These are phyloP conservation scores for Rhynchospora pubera DNA, from an alignment of 176 grass and related monocot genomes.

Conservation along the genomic window DNA sequence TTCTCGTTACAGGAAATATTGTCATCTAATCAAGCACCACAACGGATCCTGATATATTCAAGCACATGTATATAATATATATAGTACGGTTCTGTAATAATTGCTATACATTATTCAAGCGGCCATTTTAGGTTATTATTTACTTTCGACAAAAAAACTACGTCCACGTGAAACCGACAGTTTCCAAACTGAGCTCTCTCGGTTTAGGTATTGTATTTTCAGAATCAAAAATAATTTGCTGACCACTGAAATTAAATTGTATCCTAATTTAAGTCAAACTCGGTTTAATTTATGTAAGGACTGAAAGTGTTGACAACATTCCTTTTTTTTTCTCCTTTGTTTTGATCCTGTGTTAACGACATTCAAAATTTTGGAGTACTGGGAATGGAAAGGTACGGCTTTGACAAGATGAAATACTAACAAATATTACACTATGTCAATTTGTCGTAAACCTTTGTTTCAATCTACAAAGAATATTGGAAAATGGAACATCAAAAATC, in stretches of 20 bases:
- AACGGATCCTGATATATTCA: background rate
- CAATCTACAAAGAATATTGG: background rate
- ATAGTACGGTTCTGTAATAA: background rate
- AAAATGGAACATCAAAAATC: background rate
- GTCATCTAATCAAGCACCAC: background rate
- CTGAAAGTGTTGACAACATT: background rate
- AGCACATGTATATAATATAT: background rate
- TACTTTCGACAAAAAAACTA: background rate
- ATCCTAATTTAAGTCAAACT: background rate
- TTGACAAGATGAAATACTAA: background rate
- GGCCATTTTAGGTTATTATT: background rate
- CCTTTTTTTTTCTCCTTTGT: too few relatives aligned
- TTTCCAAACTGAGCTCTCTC: background rate
- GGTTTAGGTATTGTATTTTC: background rate
- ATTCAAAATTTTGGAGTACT: background rate
- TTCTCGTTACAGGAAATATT: background rate
- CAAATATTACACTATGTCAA: background rate
- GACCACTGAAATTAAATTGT: background rate
- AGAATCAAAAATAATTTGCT: background rate
- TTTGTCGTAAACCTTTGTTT: background rate
- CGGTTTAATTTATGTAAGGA: background rate
- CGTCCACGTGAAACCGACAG: background rate
- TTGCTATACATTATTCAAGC: background rate
- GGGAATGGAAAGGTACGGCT: too few relatives aligned
- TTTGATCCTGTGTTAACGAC: background rate